Evolutionary conservation across 2,329 filamentous ascomycete species (phyloP).

Genomic region (Aspergillus jensenii): DNA sequence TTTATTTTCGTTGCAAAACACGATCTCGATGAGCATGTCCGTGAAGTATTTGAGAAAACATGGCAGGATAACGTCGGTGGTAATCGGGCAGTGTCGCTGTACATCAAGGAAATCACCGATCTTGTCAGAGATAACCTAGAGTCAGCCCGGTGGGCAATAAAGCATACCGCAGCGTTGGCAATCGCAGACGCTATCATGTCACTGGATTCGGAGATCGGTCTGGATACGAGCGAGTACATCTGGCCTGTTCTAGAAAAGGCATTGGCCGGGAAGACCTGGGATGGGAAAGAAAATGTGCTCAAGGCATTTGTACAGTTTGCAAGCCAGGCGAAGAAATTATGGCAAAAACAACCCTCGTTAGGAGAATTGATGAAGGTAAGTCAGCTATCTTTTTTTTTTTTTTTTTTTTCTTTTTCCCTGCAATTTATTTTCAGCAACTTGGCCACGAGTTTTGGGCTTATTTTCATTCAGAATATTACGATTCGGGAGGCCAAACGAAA

Average conservation of each 20-base stretch:
- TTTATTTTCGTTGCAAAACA: slow-evolving; percentile 87
- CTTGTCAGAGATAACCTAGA: slow-evolving; percentile 69
- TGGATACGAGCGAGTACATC: slow-evolving; percentile 60
- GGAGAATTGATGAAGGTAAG: slow-evolving; percentile 67
- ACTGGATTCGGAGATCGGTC: slow-evolving; percentile 58
- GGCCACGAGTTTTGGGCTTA: slow-evolving; percentile 19
- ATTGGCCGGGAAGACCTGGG: slow-evolving; percentile 84
- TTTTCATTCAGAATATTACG: slow-evolving; percentile 56
- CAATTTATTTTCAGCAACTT: slow-evolving; percentile 7
- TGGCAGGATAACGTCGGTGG: slow-evolving; percentile 93
- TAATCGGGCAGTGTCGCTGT: slow-evolving; percentile 75
- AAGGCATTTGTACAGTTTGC: slow-evolving; percentile 77
- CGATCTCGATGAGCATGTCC: slow-evolving; percentile 77
- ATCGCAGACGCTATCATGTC: slow-evolving; percentile 71
- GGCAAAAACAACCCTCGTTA: slow-evolving; percentile 58
- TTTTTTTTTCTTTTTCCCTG: neutral
- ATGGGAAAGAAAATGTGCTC: slow-evolving; percentile 84
- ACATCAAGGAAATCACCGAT: slow-evolving; percentile 75
- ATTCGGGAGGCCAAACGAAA: slow-evolving; percentile 88
- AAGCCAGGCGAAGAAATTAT: slow-evolving; percentile 60
- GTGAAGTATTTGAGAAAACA: slow-evolving; percentile 75
- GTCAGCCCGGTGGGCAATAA: slow-evolving; percentile 83
- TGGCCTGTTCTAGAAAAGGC: slow-evolving; percentile 86
- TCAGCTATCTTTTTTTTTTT: neutral
- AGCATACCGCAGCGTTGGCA: slow-evolving; percentile 81